Percentiles rank a stretch among this genome's conserved stretches.
These are phyloP conservation scores for Biscutella laevigata DNA, from an alignment of 441 rosid species.

Conservation along the genomic window DNA sequence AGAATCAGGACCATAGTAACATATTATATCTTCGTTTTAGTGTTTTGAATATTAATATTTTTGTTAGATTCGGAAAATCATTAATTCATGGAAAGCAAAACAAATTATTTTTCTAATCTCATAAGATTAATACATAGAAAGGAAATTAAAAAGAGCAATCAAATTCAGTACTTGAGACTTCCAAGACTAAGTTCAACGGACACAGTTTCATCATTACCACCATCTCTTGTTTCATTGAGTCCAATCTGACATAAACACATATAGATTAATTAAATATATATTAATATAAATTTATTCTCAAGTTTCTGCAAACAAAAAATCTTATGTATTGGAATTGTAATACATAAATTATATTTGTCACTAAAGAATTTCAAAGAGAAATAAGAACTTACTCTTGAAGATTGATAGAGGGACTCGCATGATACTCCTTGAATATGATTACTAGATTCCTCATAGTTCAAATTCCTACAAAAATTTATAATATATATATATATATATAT, in stretches of 20 bases:
- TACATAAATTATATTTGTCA: no score
- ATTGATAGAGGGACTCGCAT: conserved; percentile 6
- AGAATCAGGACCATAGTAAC: no score
- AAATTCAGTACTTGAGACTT: neutral
- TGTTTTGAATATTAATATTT: no score
- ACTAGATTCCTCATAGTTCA: no score
- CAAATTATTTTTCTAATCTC: no score
- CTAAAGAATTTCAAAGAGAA: neutral
- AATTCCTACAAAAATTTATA: neutral
- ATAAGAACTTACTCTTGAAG: conserved; percentile 1
- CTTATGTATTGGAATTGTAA: no score
- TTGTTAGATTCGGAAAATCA: no score
- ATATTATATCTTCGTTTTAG: no score
- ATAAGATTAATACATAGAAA: no score
- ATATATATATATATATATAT: neutral
- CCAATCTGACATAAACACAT: neutral
- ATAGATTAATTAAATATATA: neutral
- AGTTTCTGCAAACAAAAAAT: no score
- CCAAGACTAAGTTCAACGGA: neutral
- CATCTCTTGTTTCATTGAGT: neutral
- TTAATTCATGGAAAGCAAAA: neutral
- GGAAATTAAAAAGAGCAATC: neutral
- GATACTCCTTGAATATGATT: neutral
- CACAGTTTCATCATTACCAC: neutral
- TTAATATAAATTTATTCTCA: no score